Evolutionary conservation across 139 green algal genomes (phyloP).

Genomic region (Coccomyxa sp.): DNA sequence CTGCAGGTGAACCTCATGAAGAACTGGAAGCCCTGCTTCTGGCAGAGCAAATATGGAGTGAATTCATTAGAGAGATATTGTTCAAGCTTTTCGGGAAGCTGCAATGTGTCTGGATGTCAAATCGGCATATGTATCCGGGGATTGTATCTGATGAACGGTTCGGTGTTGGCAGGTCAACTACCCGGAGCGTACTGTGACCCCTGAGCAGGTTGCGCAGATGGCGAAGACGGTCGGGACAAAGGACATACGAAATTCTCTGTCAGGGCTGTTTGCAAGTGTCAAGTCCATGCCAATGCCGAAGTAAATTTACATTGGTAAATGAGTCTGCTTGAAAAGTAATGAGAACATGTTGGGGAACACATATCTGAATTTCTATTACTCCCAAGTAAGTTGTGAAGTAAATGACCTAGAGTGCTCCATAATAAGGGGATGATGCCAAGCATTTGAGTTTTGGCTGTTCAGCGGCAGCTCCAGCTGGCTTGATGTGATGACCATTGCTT

Average conservation of each 20-base stretch:
- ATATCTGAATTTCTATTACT: too few relatives aligned
- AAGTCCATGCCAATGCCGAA: too few relatives aligned
- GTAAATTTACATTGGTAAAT: too few relatives aligned
- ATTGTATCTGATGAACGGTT: neutral
- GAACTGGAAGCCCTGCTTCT: neutral
- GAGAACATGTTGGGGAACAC: too few relatives aligned
- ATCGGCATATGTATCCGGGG: neutral
- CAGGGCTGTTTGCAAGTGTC: too few relatives aligned
- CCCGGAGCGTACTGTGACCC: neutral
- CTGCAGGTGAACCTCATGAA: slow-evolving; percentile 35
- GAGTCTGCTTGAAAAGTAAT: too few relatives aligned
- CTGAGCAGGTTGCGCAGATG: neutral
- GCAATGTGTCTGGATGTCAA: neutral
- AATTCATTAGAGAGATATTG: neutral
- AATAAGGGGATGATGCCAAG: too few relatives aligned
- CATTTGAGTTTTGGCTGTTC: too few relatives aligned
- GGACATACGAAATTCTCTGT: neutral
- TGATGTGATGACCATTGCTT: too few relatives aligned
- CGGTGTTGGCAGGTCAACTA: neutral
- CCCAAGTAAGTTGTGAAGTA: too few relatives aligned
- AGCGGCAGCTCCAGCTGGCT: too few relatives aligned
- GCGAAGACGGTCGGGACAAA: neutral
- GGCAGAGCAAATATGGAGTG: neutral
- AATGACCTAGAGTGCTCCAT: too few relatives aligned
- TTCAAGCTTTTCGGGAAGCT: neutral